A percentile compares a stretch with the other conserved stretches of the same genome.
phyloP scores from a whole-genome alignment of 2,329 filamentous ascomycete genomes.

The Pseudonectria buxi region DNA sequence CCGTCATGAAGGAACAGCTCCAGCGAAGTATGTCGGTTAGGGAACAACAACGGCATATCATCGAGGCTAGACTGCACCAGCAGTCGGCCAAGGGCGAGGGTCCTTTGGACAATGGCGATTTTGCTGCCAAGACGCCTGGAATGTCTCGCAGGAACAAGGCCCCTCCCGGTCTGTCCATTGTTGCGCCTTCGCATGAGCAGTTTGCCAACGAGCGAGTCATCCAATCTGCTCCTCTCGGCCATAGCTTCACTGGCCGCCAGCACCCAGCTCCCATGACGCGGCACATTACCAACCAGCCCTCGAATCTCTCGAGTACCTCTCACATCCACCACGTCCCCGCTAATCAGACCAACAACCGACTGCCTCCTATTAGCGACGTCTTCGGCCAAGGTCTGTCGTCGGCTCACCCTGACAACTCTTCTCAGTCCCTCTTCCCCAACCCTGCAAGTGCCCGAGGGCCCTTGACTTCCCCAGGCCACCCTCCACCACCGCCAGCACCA shows the following conservation, averaged over 20 bases:
- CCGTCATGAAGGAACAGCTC: constrained; percentile 91
- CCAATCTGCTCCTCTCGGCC: constrained; percentile 89
- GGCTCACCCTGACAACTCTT: constrained; percentile 49
- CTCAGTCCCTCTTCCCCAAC: constrained; percentile 48
- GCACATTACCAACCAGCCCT: constrained; percentile 74
- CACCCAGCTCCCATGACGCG: constrained; percentile 69
- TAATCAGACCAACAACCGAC: constrained; percentile 80
- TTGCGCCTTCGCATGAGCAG: constrained; percentile 85
- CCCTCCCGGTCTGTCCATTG: constrained; percentile 85
- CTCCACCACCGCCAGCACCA: constrained; percentile 44
- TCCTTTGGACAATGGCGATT: constrained; percentile 45
- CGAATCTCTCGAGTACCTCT: constrained; percentile 73
- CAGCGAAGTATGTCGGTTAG: constrained; percentile 89
- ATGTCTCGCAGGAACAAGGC: constrained; percentile 70
- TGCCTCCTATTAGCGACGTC: constrained; percentile 91
- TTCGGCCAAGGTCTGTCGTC: constrained; percentile 70
- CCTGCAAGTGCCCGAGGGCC: constrained; percentile 59
- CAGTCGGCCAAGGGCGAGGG: constrained; percentile 74
- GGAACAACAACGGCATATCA: constrained; percentile 91
- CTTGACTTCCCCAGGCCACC: constrained; percentile 71
- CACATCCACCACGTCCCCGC: constrained; percentile 89
- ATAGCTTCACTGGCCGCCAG: constrained; percentile 89
- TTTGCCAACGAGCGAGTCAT: constrained; percentile 94
- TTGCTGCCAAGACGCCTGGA: constrained; percentile 64
- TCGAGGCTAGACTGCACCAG: constrained; percentile 84